Conservation (phyloP, 176 grass and related monocot species). For the Sorghum bicolor region Sorghum_bicolor_NCBIv3 NC_012876.2:52668501-52669000, state of each 20-base stretch:
- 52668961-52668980: conserved; percentile 39
- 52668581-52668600: neutral
- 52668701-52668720: neutral
- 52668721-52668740: neutral
- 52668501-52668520: neutral
- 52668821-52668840: neutral
- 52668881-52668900: conserved; percentile 1
- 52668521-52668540: neutral
- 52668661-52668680: neutral
- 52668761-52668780: conserved; percentile 9
- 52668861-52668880: neutral
- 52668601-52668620: neutral
- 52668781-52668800: neutral
- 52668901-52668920: neutral
- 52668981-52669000: conserved; percentile 96
- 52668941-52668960: conserved; percentile 16
- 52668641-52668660: neutral
- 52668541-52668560: neutral
- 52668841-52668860: neutral
- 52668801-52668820: neutral
- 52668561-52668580: neutral
- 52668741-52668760: neutral
- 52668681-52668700: neutral
- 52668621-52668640: neutral
- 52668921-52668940: conserved; percentile 9